Evolutionary conservation across 495 filamentous ascomycete genomes (phyloP), one percentile per base, ranked within the genome.

Genomic region (Annulohypoxylon bovei): DNA sequence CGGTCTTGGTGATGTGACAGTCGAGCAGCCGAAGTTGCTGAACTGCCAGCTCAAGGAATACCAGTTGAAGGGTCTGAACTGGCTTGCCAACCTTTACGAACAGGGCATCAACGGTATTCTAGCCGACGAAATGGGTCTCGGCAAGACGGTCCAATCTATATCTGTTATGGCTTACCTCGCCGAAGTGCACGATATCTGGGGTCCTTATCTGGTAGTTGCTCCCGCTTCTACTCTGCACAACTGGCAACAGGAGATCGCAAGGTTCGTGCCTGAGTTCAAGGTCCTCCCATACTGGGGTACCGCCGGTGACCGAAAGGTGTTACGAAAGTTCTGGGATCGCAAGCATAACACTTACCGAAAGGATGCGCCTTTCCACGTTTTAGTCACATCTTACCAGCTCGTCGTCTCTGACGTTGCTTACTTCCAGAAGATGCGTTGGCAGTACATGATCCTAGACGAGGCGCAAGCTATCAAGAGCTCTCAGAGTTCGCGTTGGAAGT

Each of bases 61-160:
- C 80, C 95, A 99, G 81, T 80, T 99, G 74, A 99, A 99, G 81
- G 95, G 95, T 78, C 89, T 99, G 71, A 98, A 98, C 75, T 99
- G 95, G 95, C 90, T 99, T 22, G 96, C 96, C 81, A 98, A 99
- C 78, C 83, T 99, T 62, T 99, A 99, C 82, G 95, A 99, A 77
- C 95, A 99, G 78, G 95, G 95, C 78, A 99, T 99, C 89, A 99
- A 99, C 83, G 96, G 95, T 77, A 99, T 99, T 64, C 83, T 99
- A 62, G 95, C 95, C 71, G 95, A 99, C 74, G 95, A 99, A 82
- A 99, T 99, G 95, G 95, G 95, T 88, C 91, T 99, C 28, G 95
- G 95, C 71, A 99, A 99, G 80, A 99, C 95, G 16, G 93, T 99
- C 20, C 95, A 99, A 83, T 97, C 94, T 5, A 99, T 99, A 64